A percentile compares a stretch with the other conserved stretches of the same genome.
Conservation (phyloP, 495 filamentous ascomycete species). For the Penicillium angulare region DNA sequence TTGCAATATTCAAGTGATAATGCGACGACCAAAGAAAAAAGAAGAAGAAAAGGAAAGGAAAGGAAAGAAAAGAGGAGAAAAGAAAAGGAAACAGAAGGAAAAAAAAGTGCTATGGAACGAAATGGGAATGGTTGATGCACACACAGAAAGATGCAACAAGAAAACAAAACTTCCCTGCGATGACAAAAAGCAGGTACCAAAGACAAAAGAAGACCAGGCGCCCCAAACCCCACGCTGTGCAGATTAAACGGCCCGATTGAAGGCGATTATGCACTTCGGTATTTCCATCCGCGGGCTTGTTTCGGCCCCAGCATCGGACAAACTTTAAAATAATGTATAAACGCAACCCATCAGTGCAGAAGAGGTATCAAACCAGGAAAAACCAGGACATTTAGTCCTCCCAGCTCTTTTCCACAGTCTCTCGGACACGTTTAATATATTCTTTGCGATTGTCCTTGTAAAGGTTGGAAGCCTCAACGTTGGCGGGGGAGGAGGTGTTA, state of each 20-base stretch:
- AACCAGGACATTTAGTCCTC: slow-evolving; percentile 59
- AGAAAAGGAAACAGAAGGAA: slow-evolving; percentile 1
- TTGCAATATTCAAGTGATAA: too few relatives aligned
- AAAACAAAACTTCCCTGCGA: not conserved
- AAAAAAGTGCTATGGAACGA: too few relatives aligned
- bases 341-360: too few relatives aligned
- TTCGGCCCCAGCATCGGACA: slow-evolving; percentile 5
- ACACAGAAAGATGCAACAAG: not conserved
- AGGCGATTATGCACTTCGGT: slow-evolving; percentile 8
- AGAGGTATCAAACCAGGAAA: not conserved
- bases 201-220: slow-evolving; percentile 33
- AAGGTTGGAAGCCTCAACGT: slow-evolving; percentile 96
- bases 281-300: slow-evolving; percentile 5
- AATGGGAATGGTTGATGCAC: too few relatives aligned
- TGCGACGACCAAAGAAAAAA: too few relatives aligned
- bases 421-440: slow-evolving; percentile 90
- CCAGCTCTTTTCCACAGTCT: slow-evolving; percentile 99
- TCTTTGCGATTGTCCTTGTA: slow-evolving; percentile 98
- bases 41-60: not conserved
- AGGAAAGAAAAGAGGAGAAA: slow-evolving; percentile 6
- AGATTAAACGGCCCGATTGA: slow-evolving; percentile 30
- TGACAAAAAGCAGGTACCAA: slow-evolving; percentile 5
- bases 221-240: slow-evolving; percentile 50
- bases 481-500: slow-evolving; percentile 95
- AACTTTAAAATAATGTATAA: not conserved